These are phyloP conservation scores for Eremomyces bilateralis DNA, from an alignment of 495 filamentous ascomycete genomes.

Conservation along the genomic window DNA sequence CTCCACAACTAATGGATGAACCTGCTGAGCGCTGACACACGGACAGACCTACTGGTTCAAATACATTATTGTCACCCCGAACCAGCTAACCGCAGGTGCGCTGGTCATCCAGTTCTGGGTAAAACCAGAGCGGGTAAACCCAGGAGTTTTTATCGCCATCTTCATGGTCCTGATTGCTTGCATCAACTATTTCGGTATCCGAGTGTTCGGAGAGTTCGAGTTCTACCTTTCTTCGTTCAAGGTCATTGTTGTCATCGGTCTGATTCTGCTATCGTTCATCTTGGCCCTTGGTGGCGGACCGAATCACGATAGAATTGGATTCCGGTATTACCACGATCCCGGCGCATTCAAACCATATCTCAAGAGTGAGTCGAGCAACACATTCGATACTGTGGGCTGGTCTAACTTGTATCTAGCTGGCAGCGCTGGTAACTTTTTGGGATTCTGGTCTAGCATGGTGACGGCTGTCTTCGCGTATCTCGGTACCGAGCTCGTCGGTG, in stretches of 20 bases:
- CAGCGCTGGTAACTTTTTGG: conserved; percentile 36
- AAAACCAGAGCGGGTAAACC: conserved; percentile 35
- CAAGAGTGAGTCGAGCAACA: background rate
- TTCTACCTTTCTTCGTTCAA: conserved; percentile 45
- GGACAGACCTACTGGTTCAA: conserved; percentile 25
- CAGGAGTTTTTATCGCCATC: conserved; percentile 35
- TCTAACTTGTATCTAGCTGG: conserved; percentile 18
- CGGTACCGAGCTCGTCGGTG: conserved; percentile 66
- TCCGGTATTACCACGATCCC: conserved; percentile 57
- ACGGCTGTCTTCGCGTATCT: conserved; percentile 67
- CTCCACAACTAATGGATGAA: background rate
- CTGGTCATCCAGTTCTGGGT: conserved; percentile 54
- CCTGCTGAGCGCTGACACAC: conserved; percentile 4
- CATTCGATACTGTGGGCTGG: conserved; percentile 3
- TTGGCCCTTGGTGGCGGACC: conserved; percentile 60
- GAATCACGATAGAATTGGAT: conserved; percentile 45
- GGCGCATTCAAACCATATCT: conserved; percentile 29
- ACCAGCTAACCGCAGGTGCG: conserved; percentile 54
- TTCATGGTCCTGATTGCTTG: conserved; percentile 28
- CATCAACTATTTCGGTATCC: conserved; percentile 37
- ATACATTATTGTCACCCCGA: conserved; percentile 58
- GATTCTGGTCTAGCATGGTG: conserved; percentile 58
- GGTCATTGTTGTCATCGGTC: conserved; percentile 14
- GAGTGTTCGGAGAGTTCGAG: conserved; percentile 60
- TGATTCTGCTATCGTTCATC: conserved; percentile 37